Base-by-base conservation (phyloP, 805 yeast species). In the Tetrapisispora fleetii region DNA sequence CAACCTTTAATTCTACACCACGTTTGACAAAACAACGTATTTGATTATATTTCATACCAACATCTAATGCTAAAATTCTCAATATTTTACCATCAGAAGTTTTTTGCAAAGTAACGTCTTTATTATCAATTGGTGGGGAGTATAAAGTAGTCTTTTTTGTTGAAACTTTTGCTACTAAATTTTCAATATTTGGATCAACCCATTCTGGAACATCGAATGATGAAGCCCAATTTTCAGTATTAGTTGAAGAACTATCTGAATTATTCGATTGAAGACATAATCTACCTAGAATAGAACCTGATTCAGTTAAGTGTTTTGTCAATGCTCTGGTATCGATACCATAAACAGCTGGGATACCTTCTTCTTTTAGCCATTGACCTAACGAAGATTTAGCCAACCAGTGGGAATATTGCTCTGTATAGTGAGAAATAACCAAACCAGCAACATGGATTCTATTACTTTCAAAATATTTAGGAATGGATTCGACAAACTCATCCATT, bases 11-110 rank as follows among this genome's bases (percentile, higher is more conserved):
- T 71, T 95, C 97, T 46, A 93, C 96, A 67, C 99, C 99, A 63
- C 99, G 83, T 65, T 81, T 80, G 50, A 93, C 88, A 56, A 93
- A 91, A 69, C 99, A 93, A 69, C 99, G 84, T 63, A 93, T 87
- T 74, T 93, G 99, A 72, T 93, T 93, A 74, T 75, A 91, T 72
- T 93, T 93, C 87, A 93, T 86, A 77, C 99, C 99, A 50, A 90
- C 96, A 70, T 93, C 99, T 54, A 93, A 75, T 21, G 96, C 96
- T 37, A 93, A 69, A 54, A 93, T 85, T 68, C 93, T 81, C 55
- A 91, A 68, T 40, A 81, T 73, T 62, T 84, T 81, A 46, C 96
- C 96, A 64, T 83, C 71, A 58, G 81, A 76, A 57, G 86, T 80
- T 60, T 72, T 76, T 58, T 76, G 72, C 28, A 78, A 69, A 35